These are phyloP conservation scores for Gamsiella multidivaricata DNA, from an alignment of 192 early-diverging fungal genomes.

Conservation along the genomic window DNA sequence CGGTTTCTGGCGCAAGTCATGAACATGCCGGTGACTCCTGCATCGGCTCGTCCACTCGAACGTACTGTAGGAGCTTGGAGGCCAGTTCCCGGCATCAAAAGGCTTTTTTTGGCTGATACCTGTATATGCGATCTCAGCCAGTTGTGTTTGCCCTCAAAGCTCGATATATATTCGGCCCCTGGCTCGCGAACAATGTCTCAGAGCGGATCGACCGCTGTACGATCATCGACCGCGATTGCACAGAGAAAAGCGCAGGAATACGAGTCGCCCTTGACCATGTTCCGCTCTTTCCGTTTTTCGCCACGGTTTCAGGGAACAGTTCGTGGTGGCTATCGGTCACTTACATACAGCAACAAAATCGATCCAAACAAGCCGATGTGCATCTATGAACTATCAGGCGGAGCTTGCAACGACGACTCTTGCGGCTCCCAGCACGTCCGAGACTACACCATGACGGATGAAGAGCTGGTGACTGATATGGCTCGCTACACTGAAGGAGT, in stretches of 20 bases:
- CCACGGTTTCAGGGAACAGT: constrained; percentile 1
- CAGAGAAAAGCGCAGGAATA: constrained; percentile 3
- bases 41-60: background rate
- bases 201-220: too few relatives aligned
- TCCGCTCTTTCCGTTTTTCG: constrained; percentile 42
- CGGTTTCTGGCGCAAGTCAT: constrained; percentile 12
- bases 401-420: constrained; percentile 41
- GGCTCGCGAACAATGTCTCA: too few relatives aligned
- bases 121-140: constrained; percentile 17
- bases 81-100: constrained; percentile 2
- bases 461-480: constrained; percentile 44
- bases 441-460: constrained; percentile 33
- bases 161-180: constrained; percentile 14
- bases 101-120: background rate
- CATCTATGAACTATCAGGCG: constrained; percentile 44
- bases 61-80: too few relatives aligned
- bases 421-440: constrained; percentile 44
- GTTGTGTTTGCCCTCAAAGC: constrained; percentile 19
- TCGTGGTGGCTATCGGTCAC: constrained; percentile 22
- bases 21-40: background rate
- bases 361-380: constrained; percentile 40
- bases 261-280: constrained; percentile 31
- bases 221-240: too few relatives aligned
- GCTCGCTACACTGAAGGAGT: constrained; percentile 47
- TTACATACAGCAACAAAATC: constrained; percentile 47